Evolutionary conservation across 2,329 filamentous ascomycete species (phyloP).

Genomic region (Colletotrichum ledebouriae): DNA sequence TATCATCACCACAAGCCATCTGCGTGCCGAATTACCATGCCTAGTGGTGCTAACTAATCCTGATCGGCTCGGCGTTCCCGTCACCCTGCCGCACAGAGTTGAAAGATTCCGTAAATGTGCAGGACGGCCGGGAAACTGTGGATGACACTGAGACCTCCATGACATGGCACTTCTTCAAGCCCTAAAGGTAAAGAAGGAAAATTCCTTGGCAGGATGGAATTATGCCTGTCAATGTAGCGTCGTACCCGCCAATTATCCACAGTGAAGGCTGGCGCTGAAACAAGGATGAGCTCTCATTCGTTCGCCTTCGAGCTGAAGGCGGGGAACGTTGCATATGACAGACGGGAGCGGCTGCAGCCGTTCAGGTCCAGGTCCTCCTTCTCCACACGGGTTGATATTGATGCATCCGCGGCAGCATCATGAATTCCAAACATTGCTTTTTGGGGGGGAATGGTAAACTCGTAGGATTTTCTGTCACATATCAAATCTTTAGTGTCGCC

Average conservation of each 20-base stretch:
- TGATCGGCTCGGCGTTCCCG: too few relatives aligned
- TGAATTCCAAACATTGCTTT: slow-evolving; percentile 1
- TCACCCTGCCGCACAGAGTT: too few relatives aligned
- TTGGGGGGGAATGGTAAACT: not conserved
- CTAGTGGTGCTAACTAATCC: too few relatives aligned
- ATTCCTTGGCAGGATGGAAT: not conserved
- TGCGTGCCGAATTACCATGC: too few relatives aligned
- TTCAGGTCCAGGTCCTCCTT: not conserved
- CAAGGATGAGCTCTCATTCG: not conserved
- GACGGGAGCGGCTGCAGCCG: slow-evolving; percentile 19
- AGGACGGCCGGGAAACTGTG: too few relatives aligned
- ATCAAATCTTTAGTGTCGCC: not conserved
- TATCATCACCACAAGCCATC: too few relatives aligned
- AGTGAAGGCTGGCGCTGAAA: slow-evolving; percentile 1
- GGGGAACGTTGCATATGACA: slow-evolving; percentile 18
- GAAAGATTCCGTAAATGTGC: too few relatives aligned
- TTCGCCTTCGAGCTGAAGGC: not conserved
- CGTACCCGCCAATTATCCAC: slow-evolving; percentile 9
- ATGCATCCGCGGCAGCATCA: slow-evolving; percentile 18
- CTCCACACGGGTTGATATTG: slow-evolving; percentile 12
- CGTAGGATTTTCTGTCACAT: not conserved
- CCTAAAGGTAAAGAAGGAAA: not conserved
- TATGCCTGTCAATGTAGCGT: slow-evolving; percentile 3
- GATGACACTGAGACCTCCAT: not conserved
- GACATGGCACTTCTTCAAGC: too few relatives aligned